These are phyloP conservation scores for Coemansia sp. DNA, from an alignment of 371 early-diverging fungal species.

Conservation along the genomic window DNA sequence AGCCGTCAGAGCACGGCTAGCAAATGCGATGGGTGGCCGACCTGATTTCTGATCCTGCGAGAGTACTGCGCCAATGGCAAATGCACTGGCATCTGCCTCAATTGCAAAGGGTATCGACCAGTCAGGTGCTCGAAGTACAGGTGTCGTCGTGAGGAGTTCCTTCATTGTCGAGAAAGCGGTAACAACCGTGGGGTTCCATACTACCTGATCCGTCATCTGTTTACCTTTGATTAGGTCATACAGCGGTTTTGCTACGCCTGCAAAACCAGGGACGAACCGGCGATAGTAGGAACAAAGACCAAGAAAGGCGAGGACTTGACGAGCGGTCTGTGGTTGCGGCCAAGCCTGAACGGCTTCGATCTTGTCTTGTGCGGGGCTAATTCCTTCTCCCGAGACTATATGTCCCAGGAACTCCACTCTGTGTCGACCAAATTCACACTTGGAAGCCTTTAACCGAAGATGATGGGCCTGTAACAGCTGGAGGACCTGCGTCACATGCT, in stretches of 20 bases:
- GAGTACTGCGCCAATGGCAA: slow-evolving; percentile 50
- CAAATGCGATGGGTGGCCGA: slow-evolving; percentile 27
- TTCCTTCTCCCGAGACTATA: slow-evolving; percentile 40
- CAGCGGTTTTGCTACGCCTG: slow-evolving; percentile 33
- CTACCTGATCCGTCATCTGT: not conserved
- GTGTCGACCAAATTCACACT: slow-evolving; percentile 55
- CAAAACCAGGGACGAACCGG: slow-evolving; percentile 33
- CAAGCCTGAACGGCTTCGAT: slow-evolving; percentile 45
- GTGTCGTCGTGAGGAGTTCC: slow-evolving; percentile 1
- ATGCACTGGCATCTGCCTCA: slow-evolving; percentile 50
- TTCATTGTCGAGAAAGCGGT: not conserved
- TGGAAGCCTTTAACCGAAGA: slow-evolving; percentile 52
- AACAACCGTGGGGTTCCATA: not conserved
- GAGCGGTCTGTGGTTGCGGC: slow-evolving; percentile 40
- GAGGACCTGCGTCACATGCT: slow-evolving; percentile 51
- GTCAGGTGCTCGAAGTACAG: slow-evolving; percentile 33
- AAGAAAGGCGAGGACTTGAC: slow-evolving; percentile 44
- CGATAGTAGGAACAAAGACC: slow-evolving; percentile 51
- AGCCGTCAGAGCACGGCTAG: slow-evolving; percentile 12
- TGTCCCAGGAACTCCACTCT: slow-evolving; percentile 55
- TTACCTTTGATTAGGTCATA: not conserved
- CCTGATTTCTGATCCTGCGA: slow-evolving; percentile 30
- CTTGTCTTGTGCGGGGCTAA: slow-evolving; percentile 39
- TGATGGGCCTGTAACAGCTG: not conserved
- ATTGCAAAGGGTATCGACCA: slow-evolving; percentile 24